Conservation (phyloP, 257 asterid species). For the Euphrasia confusa region DNA sequence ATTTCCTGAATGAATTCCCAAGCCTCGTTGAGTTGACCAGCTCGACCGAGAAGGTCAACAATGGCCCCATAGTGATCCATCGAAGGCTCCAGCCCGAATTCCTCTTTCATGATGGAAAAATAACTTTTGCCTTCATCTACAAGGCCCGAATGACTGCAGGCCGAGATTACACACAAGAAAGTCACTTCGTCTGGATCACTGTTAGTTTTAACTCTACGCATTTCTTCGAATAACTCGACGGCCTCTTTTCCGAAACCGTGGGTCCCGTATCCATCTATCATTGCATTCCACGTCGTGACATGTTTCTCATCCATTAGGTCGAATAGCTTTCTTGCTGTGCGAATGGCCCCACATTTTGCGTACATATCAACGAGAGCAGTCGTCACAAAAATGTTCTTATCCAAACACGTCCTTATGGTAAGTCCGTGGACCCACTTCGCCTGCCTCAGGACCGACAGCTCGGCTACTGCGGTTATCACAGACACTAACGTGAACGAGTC, state of each 20-base stretch:
- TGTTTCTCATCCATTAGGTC: conserved; percentile 59
- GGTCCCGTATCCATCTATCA: conserved; percentile 98
- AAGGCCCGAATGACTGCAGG: conserved; percentile 95
- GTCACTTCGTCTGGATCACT: conserved; percentile 65
- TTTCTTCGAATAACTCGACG: conserved; percentile 44
- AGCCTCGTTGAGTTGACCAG: conserved; percentile 73
- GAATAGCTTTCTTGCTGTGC: conserved; percentile 62
- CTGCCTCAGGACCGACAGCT: conserved; percentile 61
- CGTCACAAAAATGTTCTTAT: conserved; percentile 53
- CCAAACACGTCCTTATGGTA: conserved; percentile 45
- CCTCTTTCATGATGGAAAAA: conserved; percentile 61
- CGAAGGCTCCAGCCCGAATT: conserved; percentile 54
- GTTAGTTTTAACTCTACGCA: conserved; percentile 35
- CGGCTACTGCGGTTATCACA: conserved; percentile 77
- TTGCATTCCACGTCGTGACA: conserved; percentile 91
- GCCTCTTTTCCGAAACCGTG: conserved; percentile 84
- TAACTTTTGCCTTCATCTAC: conserved; percentile 54
- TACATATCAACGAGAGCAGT: conserved; percentile 95
- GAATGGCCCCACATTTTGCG: conserved; percentile 54
- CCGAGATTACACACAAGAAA: conserved; percentile 77
- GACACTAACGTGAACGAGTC: conserved; percentile 91
- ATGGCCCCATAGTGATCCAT: conserved; percentile 92
- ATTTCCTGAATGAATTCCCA: conserved; percentile 71
- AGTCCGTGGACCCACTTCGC: conserved; percentile 96
- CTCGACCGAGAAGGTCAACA: conserved; percentile 94